Percentiles rank a stretch among this genome's conserved stretches.
Conservation (phyloP, 495 filamentous ascomycete genomes). For the Aspergillus olivimuriae region DNA sequence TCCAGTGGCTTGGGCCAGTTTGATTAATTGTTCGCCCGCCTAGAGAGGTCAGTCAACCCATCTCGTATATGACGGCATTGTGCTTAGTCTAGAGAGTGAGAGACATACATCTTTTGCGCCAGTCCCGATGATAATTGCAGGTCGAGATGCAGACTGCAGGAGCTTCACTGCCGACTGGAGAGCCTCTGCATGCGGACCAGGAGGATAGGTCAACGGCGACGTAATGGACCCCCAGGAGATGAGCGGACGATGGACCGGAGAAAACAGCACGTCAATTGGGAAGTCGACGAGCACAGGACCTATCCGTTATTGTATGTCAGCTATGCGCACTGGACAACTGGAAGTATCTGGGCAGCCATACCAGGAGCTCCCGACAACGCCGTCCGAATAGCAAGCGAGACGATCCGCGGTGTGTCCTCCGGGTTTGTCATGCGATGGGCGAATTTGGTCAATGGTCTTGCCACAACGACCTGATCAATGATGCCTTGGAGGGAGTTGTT, state of each 20-base stretch:
- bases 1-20: slow-evolving; percentile 11
- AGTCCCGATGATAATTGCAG: slow-evolving; percentile 21
- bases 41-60: slow-evolving; percentile 3
- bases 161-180: slow-evolving; percentile 12
- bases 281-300: slow-evolving; percentile 25
- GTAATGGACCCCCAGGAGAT: slow-evolving; percentile 26
- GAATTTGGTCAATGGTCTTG: slow-evolving; percentile 22
- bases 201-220: slow-evolving; percentile 14
- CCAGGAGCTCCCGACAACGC: slow-evolving; percentile 23
- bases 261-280: slow-evolving; percentile 23
- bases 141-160: slow-evolving; percentile 11
- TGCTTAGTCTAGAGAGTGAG: neutral
- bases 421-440: slow-evolving; percentile 20
- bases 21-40: slow-evolving; percentile 5
- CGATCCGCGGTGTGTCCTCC: slow-evolving; percentile 21
- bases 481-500: slow-evolving; percentile 25
- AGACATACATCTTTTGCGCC: slow-evolving; percentile 14
- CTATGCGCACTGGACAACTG: too few relatives aligned
- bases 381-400: slow-evolving; percentile 21
- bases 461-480: slow-evolving; percentile 23
- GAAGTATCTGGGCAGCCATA: too few relatives aligned
- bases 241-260: slow-evolving; percentile 17
- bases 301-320: too few relatives aligned
- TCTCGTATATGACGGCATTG: slow-evolving; percentile 2
- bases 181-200: slow-evolving; percentile 15